Base-by-base conservation (phyloP, 1,139 yeast species). In the Yamadazyma diospyri region DNA sequence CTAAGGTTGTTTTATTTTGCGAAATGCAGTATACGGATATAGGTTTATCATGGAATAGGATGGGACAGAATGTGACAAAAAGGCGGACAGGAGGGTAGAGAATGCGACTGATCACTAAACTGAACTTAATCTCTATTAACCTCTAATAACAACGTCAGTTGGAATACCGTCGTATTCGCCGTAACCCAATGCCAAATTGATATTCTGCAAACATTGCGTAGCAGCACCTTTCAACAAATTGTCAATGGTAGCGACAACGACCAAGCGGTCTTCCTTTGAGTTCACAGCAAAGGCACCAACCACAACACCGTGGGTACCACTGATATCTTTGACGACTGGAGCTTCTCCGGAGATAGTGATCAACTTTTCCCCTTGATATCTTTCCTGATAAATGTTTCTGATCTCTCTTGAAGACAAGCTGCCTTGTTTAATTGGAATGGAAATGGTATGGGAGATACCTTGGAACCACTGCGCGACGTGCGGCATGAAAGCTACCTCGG, bases 381-480 rank as follows among this genome's bases (percentile, higher is more conserved):
- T 76, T 29, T 88, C 94, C 60, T 86, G 94, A 69, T 84, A 92
- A 43, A 92, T 64, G 57, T 82, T 77, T 61, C 94, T 78, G 45
- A 88, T 76, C 38, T 87, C 95, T 54, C 95, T 78, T 7, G 92
- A 72, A 9, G 94, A 76, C 48, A 89, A 66, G 29, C 81, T 75
- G 39, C 75, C 71, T 42, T 70, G 68, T 51, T 78, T 80, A 52
- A 92, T 75, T 34, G 98, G 98, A 40, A 92, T 85, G 34, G 87
- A 81, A 40, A 92, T 82, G 16, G 99, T 92, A 54, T 84, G 86
- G 2, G 95, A 72, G 48, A 92, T 92, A 47, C 99, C 98, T 64
- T 92, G 97, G 78, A 94, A 92, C 98, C 98, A 92, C 59, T 85
- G 95, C 2, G 97, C 98, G 38, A 92, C 98, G 53, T 92, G 98